Evolutionary conservation across 192 early-diverging fungal species (phyloP).

Genomic region (Coemansia umbellata): DNA sequence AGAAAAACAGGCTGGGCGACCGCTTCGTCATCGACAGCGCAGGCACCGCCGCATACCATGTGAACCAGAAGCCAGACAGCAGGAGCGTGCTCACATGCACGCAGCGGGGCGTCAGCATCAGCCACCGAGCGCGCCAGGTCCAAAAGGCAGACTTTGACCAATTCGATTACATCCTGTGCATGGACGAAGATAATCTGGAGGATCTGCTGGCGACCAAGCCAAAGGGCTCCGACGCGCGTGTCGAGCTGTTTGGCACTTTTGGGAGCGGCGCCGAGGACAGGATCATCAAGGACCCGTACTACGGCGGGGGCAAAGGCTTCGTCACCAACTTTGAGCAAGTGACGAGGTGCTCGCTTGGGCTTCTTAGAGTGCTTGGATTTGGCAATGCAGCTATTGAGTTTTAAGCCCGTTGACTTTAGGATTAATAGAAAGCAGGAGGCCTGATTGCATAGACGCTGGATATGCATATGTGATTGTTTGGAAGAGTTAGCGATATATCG

Average conservation of each 20-base stretch:
- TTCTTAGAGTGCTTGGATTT: conserved; percentile 32
- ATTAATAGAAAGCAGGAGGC: too few relatives aligned
- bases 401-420: neutral
- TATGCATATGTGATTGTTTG: too few relatives aligned
- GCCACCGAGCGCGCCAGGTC: conserved; percentile 71
- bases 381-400: neutral
- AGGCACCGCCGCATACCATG: conserved; percentile 83
- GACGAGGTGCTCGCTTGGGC: conserved; percentile 36
- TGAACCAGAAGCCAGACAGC: conserved; percentile 64
- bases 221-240: conserved; percentile 22
- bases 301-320: conserved; percentile 45
- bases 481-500: too few relatives aligned
- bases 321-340: conserved; percentile 43
- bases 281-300: conserved; percentile 51
- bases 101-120: conserved; percentile 68
- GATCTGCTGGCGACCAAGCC: conserved; percentile 55
- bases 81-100: conserved; percentile 66
- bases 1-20: conserved; percentile 51
- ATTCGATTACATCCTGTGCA: conserved; percentile 88
- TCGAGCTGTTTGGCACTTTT: conserved; percentile 45
- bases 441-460: too few relatives aligned
- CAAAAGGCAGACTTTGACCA: conserved; percentile 55
- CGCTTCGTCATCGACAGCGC: conserved; percentile 78
- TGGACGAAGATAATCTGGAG: conserved; percentile 78
- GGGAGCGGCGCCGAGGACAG: conserved; percentile 4